Percentiles rank a stretch among this genome's conserved stretches.
Conservation (phyloP, 768 basidiomycete species). For the Termitomyces sp. region DNA sequence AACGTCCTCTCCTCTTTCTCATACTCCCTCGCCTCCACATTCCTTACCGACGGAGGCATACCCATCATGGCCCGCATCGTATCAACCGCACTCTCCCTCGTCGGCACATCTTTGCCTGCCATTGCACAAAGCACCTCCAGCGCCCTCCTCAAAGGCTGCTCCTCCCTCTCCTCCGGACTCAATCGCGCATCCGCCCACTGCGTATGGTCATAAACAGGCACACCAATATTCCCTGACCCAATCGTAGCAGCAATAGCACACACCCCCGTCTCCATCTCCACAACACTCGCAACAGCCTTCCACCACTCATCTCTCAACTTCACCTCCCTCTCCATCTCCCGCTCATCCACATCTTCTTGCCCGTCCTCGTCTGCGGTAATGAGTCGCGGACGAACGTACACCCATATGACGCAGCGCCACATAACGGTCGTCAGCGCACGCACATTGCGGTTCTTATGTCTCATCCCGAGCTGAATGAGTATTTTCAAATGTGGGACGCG, state of each 20-base stretch:
- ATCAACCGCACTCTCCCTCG: conserved; percentile 51
- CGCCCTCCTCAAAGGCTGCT: conserved; percentile 39
- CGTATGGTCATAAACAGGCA: conserved; percentile 4
- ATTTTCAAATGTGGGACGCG: conserved; percentile 38
- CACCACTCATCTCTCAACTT: conserved; percentile 24
- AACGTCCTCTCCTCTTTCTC: conserved; percentile 27
- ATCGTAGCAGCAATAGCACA: conserved; percentile 13
- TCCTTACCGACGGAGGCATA: conserved; percentile 8
- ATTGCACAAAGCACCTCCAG: conserved; percentile 49
- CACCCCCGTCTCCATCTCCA: conserved; percentile 14
- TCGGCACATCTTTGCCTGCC: conserved; percentile 46
- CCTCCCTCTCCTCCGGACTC: conserved; percentile 25
- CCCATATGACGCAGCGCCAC: conserved; percentile 66
- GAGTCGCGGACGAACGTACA: conserved; percentile 48
- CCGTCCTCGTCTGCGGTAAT: conserved; percentile 26
- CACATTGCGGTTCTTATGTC: conserved; percentile 58
- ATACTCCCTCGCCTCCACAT: conserved; percentile 3
- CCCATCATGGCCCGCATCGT: conserved; percentile 34
- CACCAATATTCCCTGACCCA: conserved; percentile 8
- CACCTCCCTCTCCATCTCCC: conserved; percentile 20
- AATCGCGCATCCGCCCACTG: conserved; percentile 20
- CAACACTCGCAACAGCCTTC: conserved; percentile 42
- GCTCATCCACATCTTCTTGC: conserved; percentile 23
- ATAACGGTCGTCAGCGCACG: conserved; percentile 53
- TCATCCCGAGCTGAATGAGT: conserved; percentile 49